Conservation (phyloP, 306 rosid genomes). For the Begonia masoniana region DNA sequence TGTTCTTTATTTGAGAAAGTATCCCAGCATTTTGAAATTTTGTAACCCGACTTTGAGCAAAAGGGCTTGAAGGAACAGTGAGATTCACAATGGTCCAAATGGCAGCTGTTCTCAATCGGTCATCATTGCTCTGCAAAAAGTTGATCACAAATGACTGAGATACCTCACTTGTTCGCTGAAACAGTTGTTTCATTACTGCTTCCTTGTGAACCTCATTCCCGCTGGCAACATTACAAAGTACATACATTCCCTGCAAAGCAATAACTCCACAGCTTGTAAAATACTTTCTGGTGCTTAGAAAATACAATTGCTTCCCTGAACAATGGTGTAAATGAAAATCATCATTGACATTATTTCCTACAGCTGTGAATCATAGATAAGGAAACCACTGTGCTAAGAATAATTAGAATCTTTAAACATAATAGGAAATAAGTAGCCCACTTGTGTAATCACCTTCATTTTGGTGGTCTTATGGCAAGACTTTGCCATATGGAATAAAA, state of each 20-base stretch:
- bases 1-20: slow-evolving; percentile 58
- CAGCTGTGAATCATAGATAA: too few relatives aligned
- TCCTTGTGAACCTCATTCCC: slow-evolving; percentile 77
- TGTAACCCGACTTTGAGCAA: slow-evolving; percentile 33
- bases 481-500: too few relatives aligned
- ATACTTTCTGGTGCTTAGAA: slow-evolving; percentile 1
- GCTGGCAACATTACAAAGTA: slow-evolving; percentile 59
- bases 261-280: slow-evolving; percentile 2
- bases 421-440: too few relatives aligned
- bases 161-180: slow-evolving; percentile 33
- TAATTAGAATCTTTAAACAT: too few relatives aligned
- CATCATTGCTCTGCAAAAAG: slow-evolving; percentile 51
- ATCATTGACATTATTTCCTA: too few relatives aligned
- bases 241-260: slow-evolving; percentile 63
- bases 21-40: slow-evolving; percentile 48
- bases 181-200: slow-evolving; percentile 55
- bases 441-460: too few relatives aligned
- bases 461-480: too few relatives aligned
- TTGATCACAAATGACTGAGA: slow-evolving; percentile 35
- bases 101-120: slow-evolving; percentile 47
- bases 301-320: too few relatives aligned
- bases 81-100: slow-evolving; percentile 65
- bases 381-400: too few relatives aligned
- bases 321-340: too few relatives aligned
- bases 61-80: slow-evolving; percentile 48